Conservation (phyloP, 495 filamentous ascomycete genomes). For the Aspergillus avenaceus region DNA sequence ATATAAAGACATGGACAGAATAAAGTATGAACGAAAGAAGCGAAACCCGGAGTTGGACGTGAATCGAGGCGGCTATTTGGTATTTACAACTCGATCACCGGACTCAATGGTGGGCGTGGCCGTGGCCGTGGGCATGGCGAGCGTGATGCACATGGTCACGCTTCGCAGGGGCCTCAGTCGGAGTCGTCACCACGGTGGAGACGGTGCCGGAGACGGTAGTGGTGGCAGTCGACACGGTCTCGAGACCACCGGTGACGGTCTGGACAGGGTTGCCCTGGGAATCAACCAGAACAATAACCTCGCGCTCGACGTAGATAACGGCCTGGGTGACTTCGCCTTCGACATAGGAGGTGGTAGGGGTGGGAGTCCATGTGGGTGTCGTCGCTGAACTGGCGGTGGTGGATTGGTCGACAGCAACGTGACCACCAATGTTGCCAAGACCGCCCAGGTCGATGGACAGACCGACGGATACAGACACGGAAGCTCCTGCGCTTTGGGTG, state of each 20-base stretch:
- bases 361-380: conserved; percentile 20
- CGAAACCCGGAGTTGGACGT: not conserved
- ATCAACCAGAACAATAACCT: conserved; percentile 35
- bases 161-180: conserved; percentile 17
- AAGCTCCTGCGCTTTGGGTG: not conserved
- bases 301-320: conserved; percentile 32
- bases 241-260: not conserved
- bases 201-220: conserved; percentile 8
- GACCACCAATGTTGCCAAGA: conserved; percentile 5
- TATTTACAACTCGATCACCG: too few relatives aligned
- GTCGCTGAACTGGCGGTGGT: conserved; percentile 1
- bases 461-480: conserved; percentile 4
- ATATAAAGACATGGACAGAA: conserved; percentile 10
- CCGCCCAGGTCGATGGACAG: conserved; percentile 6
- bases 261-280: conserved; percentile 22
- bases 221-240: conserved; percentile 15
- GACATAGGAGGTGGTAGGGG: conserved; percentile 22
- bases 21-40: conserved; percentile 1
- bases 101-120: conserved; percentile 22
- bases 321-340: conserved; percentile 27
- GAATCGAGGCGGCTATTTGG: not conserved
- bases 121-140: conserved; percentile 20
- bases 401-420: not conserved
- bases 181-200: conserved; percentile 23
- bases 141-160: conserved; percentile 20